Evolutionary conservation across 306 rosid genomes (phyloP).

Genomic region (Acacia melanoxylon): DNA sequence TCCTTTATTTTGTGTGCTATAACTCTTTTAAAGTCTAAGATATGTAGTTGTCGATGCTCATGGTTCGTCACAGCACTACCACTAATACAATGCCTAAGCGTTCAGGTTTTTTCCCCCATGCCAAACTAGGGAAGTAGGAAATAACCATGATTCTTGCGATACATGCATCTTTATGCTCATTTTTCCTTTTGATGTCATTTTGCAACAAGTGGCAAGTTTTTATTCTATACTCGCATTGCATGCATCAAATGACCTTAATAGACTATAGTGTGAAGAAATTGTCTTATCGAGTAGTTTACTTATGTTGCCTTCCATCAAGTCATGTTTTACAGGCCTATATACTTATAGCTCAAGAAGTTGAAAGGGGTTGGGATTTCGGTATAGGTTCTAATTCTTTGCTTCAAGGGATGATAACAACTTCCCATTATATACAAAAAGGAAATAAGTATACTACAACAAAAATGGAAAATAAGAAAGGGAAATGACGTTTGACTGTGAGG

Average conservation of each 20-base stretch:
- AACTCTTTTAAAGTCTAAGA: neutral
- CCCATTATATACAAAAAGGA: neutral
- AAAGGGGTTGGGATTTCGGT: neutral
- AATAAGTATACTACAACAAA: no score
- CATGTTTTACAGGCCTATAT: neutral
- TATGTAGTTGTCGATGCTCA: neutral
- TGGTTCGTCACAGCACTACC: neutral
- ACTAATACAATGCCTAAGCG: neutral
- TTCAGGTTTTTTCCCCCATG: neutral
- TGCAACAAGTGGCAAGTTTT: neutral
- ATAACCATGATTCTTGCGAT: neutral
- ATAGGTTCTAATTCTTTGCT: neutral
- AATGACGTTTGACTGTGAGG: neutral
- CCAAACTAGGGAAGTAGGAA: neutral
- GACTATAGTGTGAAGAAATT: neutral
- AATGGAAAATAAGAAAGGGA: no score
- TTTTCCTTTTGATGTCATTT: neutral
- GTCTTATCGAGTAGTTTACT: neutral
- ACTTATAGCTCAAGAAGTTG: neutral
- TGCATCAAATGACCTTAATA: neutral
- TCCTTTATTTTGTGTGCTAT: constrained; percentile 13
- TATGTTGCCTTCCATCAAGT: neutral
- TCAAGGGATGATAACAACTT: neutral
- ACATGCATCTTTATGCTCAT: neutral
- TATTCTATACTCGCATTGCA: neutral